These are phyloP conservation scores for Cercospora zeae-maydis DNA, from an alignment of 2,329 filamentous ascomycete genomes.

Conservation along the genomic window DNA sequence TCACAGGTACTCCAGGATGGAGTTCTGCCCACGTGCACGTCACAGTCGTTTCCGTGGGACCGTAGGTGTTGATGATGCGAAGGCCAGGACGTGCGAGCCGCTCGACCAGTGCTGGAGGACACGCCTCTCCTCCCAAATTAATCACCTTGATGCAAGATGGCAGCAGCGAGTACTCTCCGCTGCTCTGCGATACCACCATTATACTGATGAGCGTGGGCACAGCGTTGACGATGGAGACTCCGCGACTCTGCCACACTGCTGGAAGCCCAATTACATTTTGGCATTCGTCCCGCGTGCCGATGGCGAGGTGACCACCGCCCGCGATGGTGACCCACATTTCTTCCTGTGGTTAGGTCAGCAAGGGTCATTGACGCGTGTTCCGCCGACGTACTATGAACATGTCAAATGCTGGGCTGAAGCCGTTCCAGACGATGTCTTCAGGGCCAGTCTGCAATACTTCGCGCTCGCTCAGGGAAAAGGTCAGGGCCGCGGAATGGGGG, in stretches of 20 bases:
- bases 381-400: conserved; percentile 21
- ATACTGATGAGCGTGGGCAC: conserved; percentile 27
- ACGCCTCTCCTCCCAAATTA: conserved; percentile 27
- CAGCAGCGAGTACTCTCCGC: conserved; percentile 16
- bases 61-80: conserved; percentile 27
- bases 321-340: conserved; percentile 30
- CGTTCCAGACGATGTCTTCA: conserved; percentile 24
- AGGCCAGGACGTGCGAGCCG: conserved; percentile 22
- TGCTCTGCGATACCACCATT: conserved; percentile 20
- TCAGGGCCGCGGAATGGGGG: conserved; percentile 23
- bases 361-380: background rate
- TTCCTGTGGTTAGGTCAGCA: conserved; percentile 9
- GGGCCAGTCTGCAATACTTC: conserved; percentile 21
- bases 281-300: conserved; percentile 24
- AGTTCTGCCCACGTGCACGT: conserved; percentile 25
- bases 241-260: conserved; percentile 19
- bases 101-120: conserved; percentile 21
- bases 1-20: conserved; percentile 22
- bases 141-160: conserved; percentile 22
- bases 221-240: conserved; percentile 24
- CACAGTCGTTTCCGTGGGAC: conserved; percentile 27
- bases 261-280: conserved; percentile 21
- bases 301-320: conserved; percentile 24
- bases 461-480: conserved; percentile 23
- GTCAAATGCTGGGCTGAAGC: conserved; percentile 27